phyloP scores from a whole-genome alignment of 352 stramenopile genomes.

The Phytopythium litorale region DNA sequence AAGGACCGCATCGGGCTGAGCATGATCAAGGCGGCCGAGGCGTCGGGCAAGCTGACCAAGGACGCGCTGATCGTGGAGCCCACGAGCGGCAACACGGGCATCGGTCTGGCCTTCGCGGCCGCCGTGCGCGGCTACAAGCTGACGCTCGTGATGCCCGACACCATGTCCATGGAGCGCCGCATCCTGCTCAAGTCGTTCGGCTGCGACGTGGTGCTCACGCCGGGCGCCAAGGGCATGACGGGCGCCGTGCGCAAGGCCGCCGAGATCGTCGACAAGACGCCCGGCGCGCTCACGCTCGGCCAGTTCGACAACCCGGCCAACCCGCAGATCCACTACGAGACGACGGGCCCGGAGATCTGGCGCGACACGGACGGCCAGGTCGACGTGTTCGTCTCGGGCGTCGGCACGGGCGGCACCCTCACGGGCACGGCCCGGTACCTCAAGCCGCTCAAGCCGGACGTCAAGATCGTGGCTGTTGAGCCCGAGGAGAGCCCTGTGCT shows the following conservation, averaged over 20 bases:
- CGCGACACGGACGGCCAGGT: conserved; percentile 83
- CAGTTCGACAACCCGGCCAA: conserved; percentile 98
- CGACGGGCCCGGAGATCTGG: conserved; percentile 87
- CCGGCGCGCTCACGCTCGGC: conserved; percentile 73
- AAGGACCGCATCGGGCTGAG: conserved; percentile 86
- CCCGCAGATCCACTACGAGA: conserved; percentile 91
- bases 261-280: conserved; percentile 69
- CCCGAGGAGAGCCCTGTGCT: conserved; percentile 82
- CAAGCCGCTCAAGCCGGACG: conserved; percentile 80
- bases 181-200: conserved; percentile 94
- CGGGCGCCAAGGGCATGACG: conserved; percentile 80
- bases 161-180: conserved; percentile 94
- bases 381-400: conserved; percentile 87
- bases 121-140: conserved; percentile 90
- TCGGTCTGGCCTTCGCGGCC: conserved; percentile 91
- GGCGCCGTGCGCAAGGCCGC: conserved; percentile 76
- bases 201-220: conserved; percentile 90
- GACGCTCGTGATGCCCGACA: conserved; percentile 95
- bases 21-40: conserved; percentile 82
- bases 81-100: conserved; percentile 94
- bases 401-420: conserved; percentile 86
- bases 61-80: conserved; percentile 91
- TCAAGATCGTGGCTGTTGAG: conserved; percentile 84
- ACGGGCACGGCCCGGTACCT: conserved; percentile 83
- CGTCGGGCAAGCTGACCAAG: conserved; percentile 60